Base-by-base conservation (phyloP, 1,139 yeast genomes). In the Debaryomyces psychrophilus region DNA sequence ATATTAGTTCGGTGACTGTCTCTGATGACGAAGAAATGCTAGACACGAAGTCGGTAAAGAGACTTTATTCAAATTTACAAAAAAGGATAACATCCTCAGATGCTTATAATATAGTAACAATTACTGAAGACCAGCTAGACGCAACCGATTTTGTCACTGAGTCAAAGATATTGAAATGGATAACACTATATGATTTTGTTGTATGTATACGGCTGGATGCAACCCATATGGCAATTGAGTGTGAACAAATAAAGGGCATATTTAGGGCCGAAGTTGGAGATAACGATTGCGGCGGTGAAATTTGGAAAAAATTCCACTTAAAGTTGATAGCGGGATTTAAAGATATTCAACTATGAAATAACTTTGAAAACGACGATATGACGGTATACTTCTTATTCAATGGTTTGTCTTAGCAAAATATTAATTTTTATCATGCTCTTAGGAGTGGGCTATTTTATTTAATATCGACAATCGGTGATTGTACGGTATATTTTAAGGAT, bases 171-270 rank as follows among this genome's bases (percentile, higher is more conserved):
- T 58, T 72, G 31, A 64, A 60, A 49, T 64, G 62, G 57, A 58
- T 67, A 11, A 57, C 73, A 0, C 44, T 69, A 14, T 70, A 62
- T 46, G 73, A 71, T 34, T 60, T 51, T 28, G 53, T 73, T 25
- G 46, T 60, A 2, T 49, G 18, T 6, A 14, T 50, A 18, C 50
- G 51, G 12, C 50, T 49, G 2, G 51, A 54, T 4, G 54, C 49
- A 6, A 44, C 45, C 27, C 48, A 49, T 1, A 54, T 53, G 29
- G 69, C 61, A 1, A 39, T 61, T 7, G 61, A 58, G 2, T 53
- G 68, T 4, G 29, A 51, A 9, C 50, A 44, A 15, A 50, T 62
- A 25, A 62, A 63, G 44, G 46, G 53, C 11, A 47, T 61, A 33
- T 65, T 64, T 48, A 56, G 54, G 37, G 41, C 43, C 18, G 28